phyloP scores from a whole-genome alignment of 805 yeast genomes.

The Vanderwaltozyma tropicalis region DNA sequence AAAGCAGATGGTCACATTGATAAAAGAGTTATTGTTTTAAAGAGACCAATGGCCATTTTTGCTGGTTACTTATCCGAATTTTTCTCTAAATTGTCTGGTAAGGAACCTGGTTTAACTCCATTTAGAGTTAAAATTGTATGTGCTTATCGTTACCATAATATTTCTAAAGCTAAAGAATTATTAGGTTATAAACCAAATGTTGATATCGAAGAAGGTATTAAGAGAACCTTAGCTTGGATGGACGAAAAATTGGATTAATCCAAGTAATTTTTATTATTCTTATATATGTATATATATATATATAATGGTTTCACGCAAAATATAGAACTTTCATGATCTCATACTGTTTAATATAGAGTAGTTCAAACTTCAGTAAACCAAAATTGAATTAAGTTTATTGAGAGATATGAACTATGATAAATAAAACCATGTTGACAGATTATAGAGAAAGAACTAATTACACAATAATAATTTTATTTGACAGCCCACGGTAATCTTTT shows the following conservation, averaged over 20 bases:
- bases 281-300: not conserved
- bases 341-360: too few relatives aligned
- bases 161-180: slow-evolving; percentile 68
- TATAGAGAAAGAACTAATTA: too few relatives aligned
- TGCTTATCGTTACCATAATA: slow-evolving; percentile 88
- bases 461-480: too few relatives aligned
- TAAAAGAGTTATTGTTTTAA: slow-evolving; percentile 53
- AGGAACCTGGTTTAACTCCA: slow-evolving; percentile 91
- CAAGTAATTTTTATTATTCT: too few relatives aligned
- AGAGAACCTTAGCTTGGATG: slow-evolving; percentile 77
- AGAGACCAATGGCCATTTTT: slow-evolving; percentile 64
- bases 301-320: too few relatives aligned
- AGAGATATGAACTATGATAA: too few relatives aligned
- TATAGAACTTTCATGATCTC: not conserved
- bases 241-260: slow-evolving; percentile 39
- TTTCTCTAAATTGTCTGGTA: slow-evolving; percentile 57
- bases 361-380: too few relatives aligned
- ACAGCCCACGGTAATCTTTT: too few relatives aligned
- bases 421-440: too few relatives aligned
- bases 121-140: slow-evolving; percentile 88
- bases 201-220: slow-evolving; percentile 68
- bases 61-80: slow-evolving; percentile 77
- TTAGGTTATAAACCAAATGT: slow-evolving; percentile 78
- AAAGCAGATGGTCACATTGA: slow-evolving; percentile 87
- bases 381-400: too few relatives aligned